Evolutionary conservation across 2,329 filamentous ascomycete genomes (phyloP).

Genomic region (Rhynchosporium graminicola): DNA sequence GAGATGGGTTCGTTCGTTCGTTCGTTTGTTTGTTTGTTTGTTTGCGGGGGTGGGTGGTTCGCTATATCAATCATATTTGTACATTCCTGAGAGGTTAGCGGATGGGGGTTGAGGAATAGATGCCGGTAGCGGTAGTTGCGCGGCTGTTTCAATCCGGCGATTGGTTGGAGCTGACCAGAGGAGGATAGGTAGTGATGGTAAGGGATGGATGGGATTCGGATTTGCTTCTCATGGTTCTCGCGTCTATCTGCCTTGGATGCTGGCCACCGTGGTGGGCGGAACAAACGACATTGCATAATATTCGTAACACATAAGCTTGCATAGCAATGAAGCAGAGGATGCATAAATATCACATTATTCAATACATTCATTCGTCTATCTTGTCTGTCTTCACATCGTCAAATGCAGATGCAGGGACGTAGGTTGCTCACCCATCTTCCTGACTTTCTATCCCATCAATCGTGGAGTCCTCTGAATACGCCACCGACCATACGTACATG

Average conservation of each 20-base stretch:
- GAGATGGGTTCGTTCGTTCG: too few relatives aligned
- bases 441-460: slow-evolving; percentile 9
- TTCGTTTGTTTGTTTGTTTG: too few relatives aligned
- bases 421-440: neutral
- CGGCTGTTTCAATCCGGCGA: too few relatives aligned
- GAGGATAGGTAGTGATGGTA: too few relatives aligned
- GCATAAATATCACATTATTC: neutral
- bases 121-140: too few relatives aligned
- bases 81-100: too few relatives aligned
- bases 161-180: too few relatives aligned
- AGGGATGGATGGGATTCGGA: neutral
- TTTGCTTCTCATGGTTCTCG: neutral
- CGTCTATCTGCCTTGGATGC: too few relatives aligned
- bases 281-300: neutral
- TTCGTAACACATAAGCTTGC: too few relatives aligned
- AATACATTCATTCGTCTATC: slow-evolving; percentile 4
- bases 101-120: too few relatives aligned
- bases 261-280: neutral
- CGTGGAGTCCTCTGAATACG: neutral
- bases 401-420: slow-evolving; percentile 10
- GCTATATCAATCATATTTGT: too few relatives aligned
- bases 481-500: neutral
- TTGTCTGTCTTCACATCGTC: neutral
- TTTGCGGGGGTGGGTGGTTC: too few relatives aligned
- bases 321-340: neutral